A percentile compares a stretch with the other conserved stretches of the same genome.
phyloP scores from a whole-genome alignment of 148 eudicot species.

The Rhododendron mucronatum region DNA sequence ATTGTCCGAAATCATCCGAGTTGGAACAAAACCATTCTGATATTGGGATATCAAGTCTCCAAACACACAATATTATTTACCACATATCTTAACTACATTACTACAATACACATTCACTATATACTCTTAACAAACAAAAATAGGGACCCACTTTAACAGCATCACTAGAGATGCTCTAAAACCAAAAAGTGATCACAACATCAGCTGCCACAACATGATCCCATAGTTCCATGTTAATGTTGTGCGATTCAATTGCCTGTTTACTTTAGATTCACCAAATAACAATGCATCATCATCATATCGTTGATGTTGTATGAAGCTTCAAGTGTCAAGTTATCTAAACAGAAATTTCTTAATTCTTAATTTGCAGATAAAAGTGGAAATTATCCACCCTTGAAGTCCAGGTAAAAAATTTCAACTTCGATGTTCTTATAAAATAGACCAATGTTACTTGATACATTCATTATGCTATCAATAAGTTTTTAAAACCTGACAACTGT shows the following conservation, averaged over 20 bases:
- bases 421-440: not conserved
- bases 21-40: too few relatives aligned
- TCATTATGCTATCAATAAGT: not conserved
- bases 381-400: not conserved
- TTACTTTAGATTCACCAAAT: not conserved
- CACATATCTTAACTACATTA: too few relatives aligned
- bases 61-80: too few relatives aligned
- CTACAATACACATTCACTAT: too few relatives aligned
- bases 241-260: not conserved
- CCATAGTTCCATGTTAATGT: too few relatives aligned
- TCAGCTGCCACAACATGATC: too few relatives aligned
- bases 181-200: too few relatives aligned
- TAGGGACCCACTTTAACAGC: too few relatives aligned
- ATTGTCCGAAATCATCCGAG: too few relatives aligned
- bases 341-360: not conserved
- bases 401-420: slow-evolving; percentile 8
- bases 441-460: not conserved
- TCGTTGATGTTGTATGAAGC: not conserved
- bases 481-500: not conserved
- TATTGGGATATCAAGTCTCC: too few relatives aligned
- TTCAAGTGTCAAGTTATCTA: not conserved
- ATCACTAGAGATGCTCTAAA: too few relatives aligned
- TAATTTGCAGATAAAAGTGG: slow-evolving; percentile 15
- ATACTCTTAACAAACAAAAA: too few relatives aligned
- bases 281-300: not conserved